A percentile compares a stretch with the other conserved stretches of the same genome.
These are phyloP conservation scores for Cruciata laevipes DNA, from an alignment of 257 asterid species.

Conservation along the genomic window DNA sequence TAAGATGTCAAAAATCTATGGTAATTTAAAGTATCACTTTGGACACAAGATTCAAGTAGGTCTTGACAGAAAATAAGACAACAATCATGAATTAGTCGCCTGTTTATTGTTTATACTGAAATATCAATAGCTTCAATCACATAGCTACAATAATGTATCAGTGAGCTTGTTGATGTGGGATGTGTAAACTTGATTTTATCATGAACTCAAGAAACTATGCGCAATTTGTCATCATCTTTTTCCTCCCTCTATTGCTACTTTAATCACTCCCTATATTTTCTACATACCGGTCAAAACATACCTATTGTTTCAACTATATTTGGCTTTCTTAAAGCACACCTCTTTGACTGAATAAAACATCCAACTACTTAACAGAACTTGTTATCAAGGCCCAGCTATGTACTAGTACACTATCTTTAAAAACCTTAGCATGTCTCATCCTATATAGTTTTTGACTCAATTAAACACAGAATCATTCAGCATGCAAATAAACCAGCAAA, in stretches of 20 bases:
- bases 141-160: neutral
- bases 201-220: neutral
- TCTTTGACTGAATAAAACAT: neutral
- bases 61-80: neutral
- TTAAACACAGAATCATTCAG: slow-evolving; percentile 13
- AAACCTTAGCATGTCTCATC: neutral
- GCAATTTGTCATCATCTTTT: neutral
- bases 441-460: neutral
- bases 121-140: neutral
- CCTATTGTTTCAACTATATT: neutral
- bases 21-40: neutral
- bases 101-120: neutral
- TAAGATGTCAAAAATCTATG: neutral
- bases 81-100: neutral
- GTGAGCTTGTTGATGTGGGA: neutral
- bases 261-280: neutral
- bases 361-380: neutral
- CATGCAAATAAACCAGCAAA: slow-evolving; percentile 51
- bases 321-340: neutral
- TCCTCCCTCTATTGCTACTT: neutral
- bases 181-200: neutral
- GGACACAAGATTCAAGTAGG: neutral
- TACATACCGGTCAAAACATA: neutral
- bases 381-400: neutral
- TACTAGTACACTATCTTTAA: neutral